Base-by-base conservation (phyloP, 257 asterid genomes). In the Solanum okadae region DNA sequence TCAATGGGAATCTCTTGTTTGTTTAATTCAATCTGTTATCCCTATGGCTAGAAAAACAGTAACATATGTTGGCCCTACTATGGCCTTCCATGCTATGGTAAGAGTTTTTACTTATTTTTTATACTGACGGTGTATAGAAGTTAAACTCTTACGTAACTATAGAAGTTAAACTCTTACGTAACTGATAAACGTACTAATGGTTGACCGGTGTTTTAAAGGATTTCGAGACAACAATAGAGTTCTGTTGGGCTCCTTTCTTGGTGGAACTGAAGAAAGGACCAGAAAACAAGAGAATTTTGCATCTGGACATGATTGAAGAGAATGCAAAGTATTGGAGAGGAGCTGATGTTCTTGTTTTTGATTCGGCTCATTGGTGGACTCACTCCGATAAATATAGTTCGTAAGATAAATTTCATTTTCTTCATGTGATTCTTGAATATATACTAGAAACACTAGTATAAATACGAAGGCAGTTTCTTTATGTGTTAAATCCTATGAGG, bases 321-420 rank as follows among this genome's bases (percentile, higher is more conserved):
- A 96, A 96, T 72, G 99, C 98, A 0, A 94, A 95, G 90, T 95
- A 93, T 87, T 96, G 99, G 99, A 93, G 98, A 91, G 96, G 96
- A 77, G 96, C 92, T 70, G 96, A 96, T 88, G 92, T 93, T 85
- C 98, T 96, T 86, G 98, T 94, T 82, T 96, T 94, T 82, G 98
- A 96, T 92, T 96, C 99, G 4, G 98, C 99, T 88, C 98, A 95
- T 84, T 96, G 98, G 98, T 96, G 99, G 98, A 93, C 98, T 89
- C 98, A 93, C 82, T 94, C 99, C 2, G 93, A 93, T 10, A 93
- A 94, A 91, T 90, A 93, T 93, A 93, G 94, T 91, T 94, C 98
- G 99, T 96, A 93, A 86, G 95, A 31, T 35, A 31, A 71, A 25
- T 12, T 44, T 37, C 42, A 10, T 8, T 5, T 40, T 76, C 8